Percentiles rank a stretch among this genome's conserved stretches.
Conservation (phyloP, 2,329 filamentous ascomycete species). For the Verticillium zaregamsianum region DNA sequence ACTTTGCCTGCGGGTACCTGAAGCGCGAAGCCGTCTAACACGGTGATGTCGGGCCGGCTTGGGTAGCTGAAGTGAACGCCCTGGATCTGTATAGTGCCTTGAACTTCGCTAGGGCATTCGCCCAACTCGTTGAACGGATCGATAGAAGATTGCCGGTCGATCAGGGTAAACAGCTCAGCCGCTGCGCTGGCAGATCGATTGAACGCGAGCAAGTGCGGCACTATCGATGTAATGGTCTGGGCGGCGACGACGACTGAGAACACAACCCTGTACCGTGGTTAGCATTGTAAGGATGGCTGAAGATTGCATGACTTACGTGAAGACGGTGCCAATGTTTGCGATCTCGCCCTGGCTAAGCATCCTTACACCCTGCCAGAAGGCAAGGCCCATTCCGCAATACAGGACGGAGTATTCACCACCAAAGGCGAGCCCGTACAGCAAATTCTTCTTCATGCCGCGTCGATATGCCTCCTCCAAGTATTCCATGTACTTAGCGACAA, state of each 20-base stretch:
- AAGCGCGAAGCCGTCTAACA: constrained; percentile 59
- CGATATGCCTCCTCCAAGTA: constrained; percentile 7
- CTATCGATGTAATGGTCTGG: constrained; percentile 11
- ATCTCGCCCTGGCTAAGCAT: constrained; percentile 23
- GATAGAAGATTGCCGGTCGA: constrained; percentile 19
- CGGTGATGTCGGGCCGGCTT: constrained; percentile 59
- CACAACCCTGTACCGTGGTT: constrained; percentile 18
- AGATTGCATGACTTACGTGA: constrained; percentile 7
- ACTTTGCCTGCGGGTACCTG: constrained; percentile 60
- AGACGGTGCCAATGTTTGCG: constrained; percentile 6
- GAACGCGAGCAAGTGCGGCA: constrained; percentile 16
- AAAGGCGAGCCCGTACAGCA: constrained; percentile 5
- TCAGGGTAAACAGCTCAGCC: constrained; percentile 17
- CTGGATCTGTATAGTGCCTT: constrained; percentile 47
- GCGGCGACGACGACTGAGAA: constrained; percentile 20
- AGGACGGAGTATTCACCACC: constrained; percentile 7
- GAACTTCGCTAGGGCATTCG: background rate
- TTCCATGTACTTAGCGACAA: constrained; percentile 8
- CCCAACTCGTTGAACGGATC: constrained; percentile 13
- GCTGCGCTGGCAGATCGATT: constrained; percentile 16
- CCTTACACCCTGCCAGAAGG: constrained; percentile 24
- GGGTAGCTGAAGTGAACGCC: constrained; percentile 65
- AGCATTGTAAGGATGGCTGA: constrained; percentile 15
- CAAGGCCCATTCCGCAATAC: constrained; percentile 11
- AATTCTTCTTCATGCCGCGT: constrained; percentile 7